These are phyloP conservation scores for Naganishia cerealis DNA, from an alignment of 1,284 basidiomycete species.

Conservation along the genomic window DNA sequence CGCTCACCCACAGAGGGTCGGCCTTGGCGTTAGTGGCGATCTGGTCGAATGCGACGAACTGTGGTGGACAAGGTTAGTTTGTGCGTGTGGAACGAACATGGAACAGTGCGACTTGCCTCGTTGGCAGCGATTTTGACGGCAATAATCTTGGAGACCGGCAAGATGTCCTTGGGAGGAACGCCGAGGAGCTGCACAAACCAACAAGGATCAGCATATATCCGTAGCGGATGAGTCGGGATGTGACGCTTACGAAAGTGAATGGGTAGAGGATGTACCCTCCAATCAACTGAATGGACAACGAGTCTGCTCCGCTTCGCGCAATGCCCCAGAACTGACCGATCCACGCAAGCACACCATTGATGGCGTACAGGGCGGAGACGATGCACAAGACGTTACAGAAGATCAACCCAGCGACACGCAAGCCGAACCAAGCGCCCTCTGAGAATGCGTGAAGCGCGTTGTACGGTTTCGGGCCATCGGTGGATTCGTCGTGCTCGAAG, in stretches of 20 bases:
- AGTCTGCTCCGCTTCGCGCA: conserved; percentile 53
- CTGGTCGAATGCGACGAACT: conserved; percentile 71
- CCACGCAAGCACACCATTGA: conserved; percentile 85
- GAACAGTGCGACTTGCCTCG: conserved; percentile 53
- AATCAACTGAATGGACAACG: conserved; percentile 77
- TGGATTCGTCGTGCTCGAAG: conserved; percentile 64
- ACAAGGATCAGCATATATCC: neutral
- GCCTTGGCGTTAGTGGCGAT: conserved; percentile 39
- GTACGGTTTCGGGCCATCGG: conserved; percentile 50
- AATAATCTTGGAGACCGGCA: conserved; percentile 61
- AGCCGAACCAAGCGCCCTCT: conserved; percentile 79
- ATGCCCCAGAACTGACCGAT: conserved; percentile 83
- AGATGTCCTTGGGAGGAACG: conserved; percentile 51
- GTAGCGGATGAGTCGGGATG: neutral
- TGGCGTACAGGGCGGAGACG: conserved; percentile 73
- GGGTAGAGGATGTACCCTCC: conserved; percentile 86
- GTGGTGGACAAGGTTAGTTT: neutral
- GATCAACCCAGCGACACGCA: conserved; percentile 57
- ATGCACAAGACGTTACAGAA: conserved; percentile 71
- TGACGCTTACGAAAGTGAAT: conserved; percentile 56
- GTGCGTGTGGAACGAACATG: too few relatives aligned
- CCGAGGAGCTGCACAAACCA: conserved; percentile 67
- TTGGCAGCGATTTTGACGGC: conserved; percentile 84
- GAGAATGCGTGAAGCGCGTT: conserved; percentile 86
- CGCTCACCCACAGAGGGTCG: conserved; percentile 32